Evolutionary conservation across 257 asterid species (phyloP).

Genomic region (Solanum peruvianum): DNA sequence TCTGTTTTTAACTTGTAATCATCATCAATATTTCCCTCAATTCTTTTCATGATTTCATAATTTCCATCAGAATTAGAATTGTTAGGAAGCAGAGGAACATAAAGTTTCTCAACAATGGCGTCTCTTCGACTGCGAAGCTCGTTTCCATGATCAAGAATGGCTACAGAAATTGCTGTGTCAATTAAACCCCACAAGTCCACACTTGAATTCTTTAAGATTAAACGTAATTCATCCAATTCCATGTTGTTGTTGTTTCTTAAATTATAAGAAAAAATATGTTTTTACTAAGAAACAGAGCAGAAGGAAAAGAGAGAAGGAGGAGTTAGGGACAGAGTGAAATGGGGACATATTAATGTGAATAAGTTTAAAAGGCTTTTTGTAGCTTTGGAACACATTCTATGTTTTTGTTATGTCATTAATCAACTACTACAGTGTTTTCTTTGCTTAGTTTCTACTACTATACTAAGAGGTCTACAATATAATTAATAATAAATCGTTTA

Average conservation of each 20-base stretch:
- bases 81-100: constrained; percentile 7
- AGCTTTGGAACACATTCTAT: background rate
- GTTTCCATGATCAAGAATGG: constrained; percentile 24
- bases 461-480: background rate
- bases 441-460: background rate
- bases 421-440: background rate
- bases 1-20: background rate
- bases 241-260: background rate
- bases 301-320: background rate
- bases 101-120: constrained; percentile 36
- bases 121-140: constrained; percentile 34
- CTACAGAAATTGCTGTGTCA: constrained; percentile 35
- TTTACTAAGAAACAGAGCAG: background rate
- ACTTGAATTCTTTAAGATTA: constrained; percentile 31
- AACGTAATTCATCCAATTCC: constrained; percentile 42
- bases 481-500: too few species aligned
- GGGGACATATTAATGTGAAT: background rate
- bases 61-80: background rate
- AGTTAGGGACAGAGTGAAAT: background rate
- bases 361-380: background rate
- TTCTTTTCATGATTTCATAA: background rate
- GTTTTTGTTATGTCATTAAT: background rate
- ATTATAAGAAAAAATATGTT: background rate
- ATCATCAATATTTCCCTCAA: background rate
- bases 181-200: constrained; percentile 42